These are phyloP conservation scores for Sungouiella blattae DNA, from an alignment of 805 yeast species.

Conservation along the genomic window DNA sequence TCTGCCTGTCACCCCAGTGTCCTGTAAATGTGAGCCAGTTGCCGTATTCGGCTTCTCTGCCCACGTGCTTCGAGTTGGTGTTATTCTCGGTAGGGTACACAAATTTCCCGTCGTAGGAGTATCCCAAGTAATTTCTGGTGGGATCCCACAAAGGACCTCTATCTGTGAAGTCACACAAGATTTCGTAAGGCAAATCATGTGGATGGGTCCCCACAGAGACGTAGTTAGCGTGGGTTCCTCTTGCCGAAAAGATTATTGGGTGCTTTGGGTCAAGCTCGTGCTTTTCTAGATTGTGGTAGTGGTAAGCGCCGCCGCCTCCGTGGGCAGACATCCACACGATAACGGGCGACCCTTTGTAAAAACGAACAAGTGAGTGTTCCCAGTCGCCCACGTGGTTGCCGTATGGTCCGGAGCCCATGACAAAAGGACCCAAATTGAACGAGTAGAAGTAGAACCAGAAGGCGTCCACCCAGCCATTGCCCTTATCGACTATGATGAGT, in stretches of 20 bases:
- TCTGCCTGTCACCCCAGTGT: slow-evolving; percentile 85
- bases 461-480: slow-evolving; percentile 92
- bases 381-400: slow-evolving; percentile 98
- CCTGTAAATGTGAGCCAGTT: slow-evolving; percentile 82
- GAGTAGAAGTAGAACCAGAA: slow-evolving; percentile 96
- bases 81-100: slow-evolving; percentile 42
- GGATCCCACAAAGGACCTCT: slow-evolving; percentile 97
- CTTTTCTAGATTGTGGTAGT: slow-evolving; percentile 72
- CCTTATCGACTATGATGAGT: slow-evolving; percentile 82
- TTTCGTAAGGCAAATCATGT: slow-evolving; percentile 90
- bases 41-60: slow-evolving; percentile 53
- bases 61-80: slow-evolving; percentile 42
- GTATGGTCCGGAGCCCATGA: slow-evolving; percentile 96
- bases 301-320: slow-evolving; percentile 93
- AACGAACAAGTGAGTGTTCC: slow-evolving; percentile 92
- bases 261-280: slow-evolving; percentile 39
- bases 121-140: slow-evolving; percentile 71
- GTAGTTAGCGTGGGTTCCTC: slow-evolving; percentile 97
- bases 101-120: slow-evolving; percentile 64
- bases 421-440: slow-evolving; percentile 92
- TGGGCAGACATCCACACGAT: slow-evolving; percentile 97
- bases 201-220: slow-evolving; percentile 95
- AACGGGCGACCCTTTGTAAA: slow-evolving; percentile 73
- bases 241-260: slow-evolving; percentile 83
- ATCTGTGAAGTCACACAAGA: slow-evolving; percentile 89